Evolutionary conservation across 768 basidiomycete genomes (phyloP).

Genomic region (Lactifluus hygrophoroides): DNA sequence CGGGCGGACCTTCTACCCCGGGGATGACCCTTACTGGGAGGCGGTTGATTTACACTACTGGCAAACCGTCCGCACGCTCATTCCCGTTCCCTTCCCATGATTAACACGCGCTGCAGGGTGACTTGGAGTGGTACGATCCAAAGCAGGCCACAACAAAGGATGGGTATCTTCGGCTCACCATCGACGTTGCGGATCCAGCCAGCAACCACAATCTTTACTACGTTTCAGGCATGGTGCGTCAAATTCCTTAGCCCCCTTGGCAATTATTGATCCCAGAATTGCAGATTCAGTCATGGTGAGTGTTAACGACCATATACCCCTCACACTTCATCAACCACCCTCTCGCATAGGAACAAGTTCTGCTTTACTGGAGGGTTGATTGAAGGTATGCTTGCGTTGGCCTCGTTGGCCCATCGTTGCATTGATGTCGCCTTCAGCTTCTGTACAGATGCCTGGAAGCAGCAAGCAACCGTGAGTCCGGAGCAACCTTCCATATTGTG

Average conservation of each 20-base stretch:
- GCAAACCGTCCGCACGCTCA: conserved; percentile 43
- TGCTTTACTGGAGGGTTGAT: conserved; percentile 77
- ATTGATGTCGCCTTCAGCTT: neutral
- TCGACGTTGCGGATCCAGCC: conserved; percentile 30
- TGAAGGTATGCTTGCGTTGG: conserved; percentile 29
- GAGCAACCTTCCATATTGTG: neutral
- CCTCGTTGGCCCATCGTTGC: neutral
- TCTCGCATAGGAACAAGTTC: conserved; percentile 48
- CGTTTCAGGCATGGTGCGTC: conserved; percentile 28
- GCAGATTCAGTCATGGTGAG: conserved; percentile 28
- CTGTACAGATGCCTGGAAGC: conserved; percentile 19
- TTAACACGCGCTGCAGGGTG: conserved; percentile 19
- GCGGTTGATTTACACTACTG: conserved; percentile 35
- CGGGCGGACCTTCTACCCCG: conserved; percentile 35
- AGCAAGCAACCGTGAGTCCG: conserved; percentile 1
- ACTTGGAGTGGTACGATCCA: conserved; percentile 57
- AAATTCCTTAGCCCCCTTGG: conserved; percentile 14
- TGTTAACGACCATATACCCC: neutral
- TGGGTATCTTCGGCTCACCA: conserved; percentile 43
- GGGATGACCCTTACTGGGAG: conserved; percentile 40
- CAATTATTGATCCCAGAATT: neutral
- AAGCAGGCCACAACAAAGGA: conserved; percentile 40
- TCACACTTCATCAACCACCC: conserved; percentile 3
- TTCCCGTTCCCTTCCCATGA: neutral
- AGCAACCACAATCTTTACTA: conserved; percentile 42